Evolutionary conservation across 2,329 filamentous ascomycete genomes (phyloP), one percentile per base, ranked within the genome.

Genomic region (Stachybotrys chlorohalonatus): DNA sequence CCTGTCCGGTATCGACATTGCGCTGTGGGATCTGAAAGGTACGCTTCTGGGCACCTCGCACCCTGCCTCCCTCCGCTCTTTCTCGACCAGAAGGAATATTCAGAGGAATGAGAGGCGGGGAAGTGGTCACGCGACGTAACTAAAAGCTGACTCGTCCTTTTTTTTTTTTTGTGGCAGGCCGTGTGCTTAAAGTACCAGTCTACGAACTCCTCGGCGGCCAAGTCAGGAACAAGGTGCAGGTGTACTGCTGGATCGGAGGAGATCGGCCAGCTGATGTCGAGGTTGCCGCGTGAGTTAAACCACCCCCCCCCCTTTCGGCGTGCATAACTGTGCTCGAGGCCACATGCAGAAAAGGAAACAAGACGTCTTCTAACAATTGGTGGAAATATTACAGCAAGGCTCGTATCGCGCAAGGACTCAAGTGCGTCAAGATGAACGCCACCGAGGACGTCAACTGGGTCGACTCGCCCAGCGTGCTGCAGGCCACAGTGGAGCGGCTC

Each of bases 211-310:
- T 90, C 0, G 87, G 87, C 11, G 87, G 87, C 16, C 87, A 87
- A 59, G 78, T 90, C 3, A 77, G 86, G 52, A 74, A 83, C 60
- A 84, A 84, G 63, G 69, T 87, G 16, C 81, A 81, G 57, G 86
- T 89, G 1, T 90, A 89, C 64, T 82, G 82, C 17, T 89, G 86
- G 86, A 89, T 89, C 55, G 86, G 86, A 6, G 86, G 86, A 7
- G 85, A 89, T 64, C 73, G 85, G 32, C 86, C 86, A 0, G 68
- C 71, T 8, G 85, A 88, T 63, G 79, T 90, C 15, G 80, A 82
- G 60, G 63, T 59, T 4, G 80, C 83, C 63, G 85, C 82, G 73
- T 82, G 65, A 62, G 74, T 16, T 1, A 31, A 32, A 45, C 39
- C 39, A 2, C n/a, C 39, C 39, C 1, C 3, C 6, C 5, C 17